Conservation (phyloP, 2,329 filamentous ascomycete species). For the Colletotrichum sp. region DNA sequence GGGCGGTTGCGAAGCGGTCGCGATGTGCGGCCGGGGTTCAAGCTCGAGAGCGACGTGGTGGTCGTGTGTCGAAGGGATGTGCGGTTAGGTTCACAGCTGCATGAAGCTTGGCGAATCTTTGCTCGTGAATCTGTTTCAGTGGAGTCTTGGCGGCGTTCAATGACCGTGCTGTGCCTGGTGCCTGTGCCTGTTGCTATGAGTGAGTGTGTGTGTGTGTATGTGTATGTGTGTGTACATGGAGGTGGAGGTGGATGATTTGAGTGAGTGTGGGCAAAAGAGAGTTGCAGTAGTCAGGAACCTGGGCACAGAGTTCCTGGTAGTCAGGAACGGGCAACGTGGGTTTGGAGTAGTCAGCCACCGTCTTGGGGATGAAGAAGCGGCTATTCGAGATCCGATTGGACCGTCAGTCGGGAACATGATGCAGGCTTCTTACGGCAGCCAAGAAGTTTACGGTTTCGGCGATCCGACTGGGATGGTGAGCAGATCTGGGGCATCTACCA, state of each 20-base stretch:
- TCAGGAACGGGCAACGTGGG: neutral
- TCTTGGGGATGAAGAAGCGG: neutral
- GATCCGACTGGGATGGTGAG: slow-evolving; percentile 13
- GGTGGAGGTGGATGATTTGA: neutral
- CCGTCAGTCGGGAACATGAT: slow-evolving; percentile 1
- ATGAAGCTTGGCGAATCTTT: slow-evolving; percentile 22
- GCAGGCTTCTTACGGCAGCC: slow-evolving; percentile 14
- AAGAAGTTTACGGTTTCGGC: slow-evolving; percentile 20
- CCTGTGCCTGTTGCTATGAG: neutral
- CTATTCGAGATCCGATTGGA: slow-evolving; percentile 16
- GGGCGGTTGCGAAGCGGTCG: neutral
- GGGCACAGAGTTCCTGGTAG: neutral
- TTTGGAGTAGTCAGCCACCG: neutral
- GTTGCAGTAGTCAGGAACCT: neutral
- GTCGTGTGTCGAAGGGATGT: neutral
- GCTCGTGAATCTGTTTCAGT: slow-evolving; percentile 18
- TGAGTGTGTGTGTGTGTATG: too few relatives aligned
- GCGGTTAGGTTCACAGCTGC: slow-evolving; percentile 3
- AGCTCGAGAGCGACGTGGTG: neutral
- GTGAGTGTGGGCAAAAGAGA: neutral
- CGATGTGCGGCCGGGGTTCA: neutral
- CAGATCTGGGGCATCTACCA: neutral
- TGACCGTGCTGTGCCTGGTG: slow-evolving; percentile 15
- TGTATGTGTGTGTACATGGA: neutral
- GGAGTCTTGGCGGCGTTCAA: slow-evolving; percentile 5